These are phyloP conservation scores for Agroathelia rolfsii DNA, from an alignment of 1,284 basidiomycete genomes.

Conservation along the genomic window DNA sequence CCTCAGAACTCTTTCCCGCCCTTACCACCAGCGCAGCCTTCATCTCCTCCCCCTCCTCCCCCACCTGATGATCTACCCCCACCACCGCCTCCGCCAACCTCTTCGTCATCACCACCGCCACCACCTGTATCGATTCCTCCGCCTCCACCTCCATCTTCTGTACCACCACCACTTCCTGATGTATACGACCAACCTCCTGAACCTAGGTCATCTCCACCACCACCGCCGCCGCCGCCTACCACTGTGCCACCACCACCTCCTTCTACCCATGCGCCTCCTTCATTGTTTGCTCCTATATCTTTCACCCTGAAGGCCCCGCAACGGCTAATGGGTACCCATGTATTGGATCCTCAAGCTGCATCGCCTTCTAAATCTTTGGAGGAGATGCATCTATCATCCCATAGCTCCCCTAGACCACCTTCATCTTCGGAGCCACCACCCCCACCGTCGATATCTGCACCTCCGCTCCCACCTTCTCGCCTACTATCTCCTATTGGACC, in stretches of 20 bases:
- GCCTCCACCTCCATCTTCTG: too few species aligned
- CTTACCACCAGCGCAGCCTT: constrained; percentile 9
- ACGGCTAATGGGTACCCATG: too few species aligned
- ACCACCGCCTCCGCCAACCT: constrained; percentile 13
- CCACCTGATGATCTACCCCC: constrained; percentile 10
- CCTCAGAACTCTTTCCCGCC: constrained; percentile 4
- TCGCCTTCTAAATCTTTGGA: too few species aligned
- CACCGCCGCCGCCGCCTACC: constrained; percentile 19
- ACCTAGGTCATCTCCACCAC: constrained; percentile 16
- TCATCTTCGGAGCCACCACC: constrained; percentile 10
- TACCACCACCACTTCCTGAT: constrained; percentile 10
- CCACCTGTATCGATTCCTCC: constrained; percentile 10
- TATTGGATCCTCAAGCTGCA: too few species aligned
- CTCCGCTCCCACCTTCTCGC: too few species aligned
- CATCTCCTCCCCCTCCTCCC: constrained; percentile 10
- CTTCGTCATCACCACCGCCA: constrained; percentile 10
- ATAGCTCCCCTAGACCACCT: too few species aligned
- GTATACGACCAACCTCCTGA: constrained; percentile 7
- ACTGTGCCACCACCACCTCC: constrained; percentile 15
- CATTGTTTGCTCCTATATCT: too few species aligned
- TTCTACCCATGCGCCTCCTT: too few species aligned
- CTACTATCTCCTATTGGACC: too few species aligned
- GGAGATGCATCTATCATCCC: too few species aligned
- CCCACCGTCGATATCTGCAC: constrained; percentile 5
- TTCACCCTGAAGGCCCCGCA: too few species aligned